Base-by-base conservation (phyloP, 2,329 filamentous ascomycete species). In the Paecilomyces dactylethromorphus region DNA sequence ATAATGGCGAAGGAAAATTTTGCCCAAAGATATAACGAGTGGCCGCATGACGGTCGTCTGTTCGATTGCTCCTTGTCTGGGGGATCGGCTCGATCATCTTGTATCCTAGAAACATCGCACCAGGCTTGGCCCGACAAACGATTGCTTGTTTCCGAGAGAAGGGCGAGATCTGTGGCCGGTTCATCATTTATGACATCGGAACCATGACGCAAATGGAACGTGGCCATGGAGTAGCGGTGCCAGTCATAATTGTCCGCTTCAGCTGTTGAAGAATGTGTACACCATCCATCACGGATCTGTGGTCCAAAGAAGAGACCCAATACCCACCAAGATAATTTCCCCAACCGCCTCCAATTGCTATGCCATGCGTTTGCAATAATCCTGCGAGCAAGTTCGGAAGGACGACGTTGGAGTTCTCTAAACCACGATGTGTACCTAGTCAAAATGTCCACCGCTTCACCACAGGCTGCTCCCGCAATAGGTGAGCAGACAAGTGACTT, bases 1-100 rank as follows among this genome's bases (percentile, higher is more conserved):
- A 78, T 74, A 51, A 81, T 68, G 13, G 78, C 77, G 55, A 80
- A 65, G 10, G 75, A 78, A 63, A 81, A 80, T 60, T 76, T 78
- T 35, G 79, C 67, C 79, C 79, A 81, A 39, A 80, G 65, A 58
- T 69, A 71, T 8, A 78, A 68, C 35, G 67, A 71, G 21, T 35
- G 58, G 18, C 60, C 54, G 29, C 62, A 26, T 13, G 52, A 32
- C n/a, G 56, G 33, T 8, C 13, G 13, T 12, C 15, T 33, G 7
- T 8, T 21, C 22, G 21, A 32, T 21, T 21, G 53, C 15, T 15
- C 26, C 21, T 54, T 32, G 8, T 18, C 29, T n/a, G 53, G 11
- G 18, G 31, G 13, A 13, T 52, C 50, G 7, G 21, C 22, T 50
- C 45, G 13, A n/a, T 15, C 50, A 11, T 29, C 21, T 52, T 21